phyloP scores from a whole-genome alignment of 1,284 basidiomycete species.

The Ganoderma leucocontextum region DNA sequence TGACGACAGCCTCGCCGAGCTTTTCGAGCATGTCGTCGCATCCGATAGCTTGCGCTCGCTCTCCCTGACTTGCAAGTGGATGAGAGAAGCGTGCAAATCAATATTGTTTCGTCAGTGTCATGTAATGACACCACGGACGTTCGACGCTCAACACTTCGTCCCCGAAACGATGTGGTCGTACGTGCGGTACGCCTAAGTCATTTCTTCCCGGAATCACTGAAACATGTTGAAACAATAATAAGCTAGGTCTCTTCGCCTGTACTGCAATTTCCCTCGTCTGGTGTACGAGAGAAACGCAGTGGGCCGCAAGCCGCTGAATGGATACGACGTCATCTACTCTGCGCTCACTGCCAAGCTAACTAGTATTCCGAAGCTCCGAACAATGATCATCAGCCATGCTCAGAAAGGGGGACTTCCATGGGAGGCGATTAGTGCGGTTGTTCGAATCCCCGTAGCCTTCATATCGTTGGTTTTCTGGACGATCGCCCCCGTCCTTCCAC shows the following conservation, averaged over 20 bases:
- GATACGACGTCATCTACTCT: not conserved
- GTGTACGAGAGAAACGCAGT: not conserved
- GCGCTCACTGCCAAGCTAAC: not conserved
- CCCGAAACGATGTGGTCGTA: conserved; percentile 1
- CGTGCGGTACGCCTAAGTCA: not conserved
- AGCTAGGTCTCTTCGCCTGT: not conserved
- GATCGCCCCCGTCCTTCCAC: not conserved
- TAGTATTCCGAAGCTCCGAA: not conserved
- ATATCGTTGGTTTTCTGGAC: not conserved
- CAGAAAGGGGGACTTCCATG: not conserved
- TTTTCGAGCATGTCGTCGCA: not conserved
- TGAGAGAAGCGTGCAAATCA: not conserved
- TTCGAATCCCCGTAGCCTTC: not conserved
- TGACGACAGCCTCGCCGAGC: not conserved
- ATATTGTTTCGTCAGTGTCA: not conserved
- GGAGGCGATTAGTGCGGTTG: not conserved
- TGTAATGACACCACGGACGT: no score
- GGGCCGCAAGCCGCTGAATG: not conserved
- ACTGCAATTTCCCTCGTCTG: not conserved
- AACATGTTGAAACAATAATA: not conserved
- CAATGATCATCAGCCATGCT: not conserved
- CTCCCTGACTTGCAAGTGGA: not conserved
- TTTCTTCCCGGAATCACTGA: not conserved
- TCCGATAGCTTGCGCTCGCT: not conserved
- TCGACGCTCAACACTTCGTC: no score